Percentiles rank a stretch among this genome's conserved stretches.
Evolutionary conservation across 805 yeast genomes (phyloP).

Genomic region (Aciculoconidium aculeatum): DNA sequence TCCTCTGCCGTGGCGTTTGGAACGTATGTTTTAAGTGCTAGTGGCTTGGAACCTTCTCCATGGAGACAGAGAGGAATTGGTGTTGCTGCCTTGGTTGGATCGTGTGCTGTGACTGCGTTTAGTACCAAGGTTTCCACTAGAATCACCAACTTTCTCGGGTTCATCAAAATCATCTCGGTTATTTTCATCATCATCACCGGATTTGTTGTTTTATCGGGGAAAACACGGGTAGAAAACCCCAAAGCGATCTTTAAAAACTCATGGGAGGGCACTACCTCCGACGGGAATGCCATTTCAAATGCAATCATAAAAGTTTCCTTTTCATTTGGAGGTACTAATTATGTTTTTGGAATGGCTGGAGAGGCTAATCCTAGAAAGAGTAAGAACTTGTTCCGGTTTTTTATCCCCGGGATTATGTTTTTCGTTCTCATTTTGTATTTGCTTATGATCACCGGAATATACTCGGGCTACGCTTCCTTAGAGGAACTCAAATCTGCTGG

Average conservation of each 20-base stretch:
- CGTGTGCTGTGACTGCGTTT: conserved; percentile 15
- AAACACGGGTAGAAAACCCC: conserved; percentile 27
- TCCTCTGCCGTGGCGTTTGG: conserved; percentile 36
- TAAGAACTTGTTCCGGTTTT: conserved; percentile 18
- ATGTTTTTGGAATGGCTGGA: conserved; percentile 34
- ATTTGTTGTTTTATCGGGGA: conserved; percentile 31
- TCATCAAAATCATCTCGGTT: conserved; percentile 27
- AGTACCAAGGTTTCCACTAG: conserved; percentile 25
- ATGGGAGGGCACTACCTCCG: conserved; percentile 35
- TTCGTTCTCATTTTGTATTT: conserved; percentile 27
- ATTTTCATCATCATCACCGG: conserved; percentile 30
- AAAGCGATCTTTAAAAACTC: conserved; percentile 30
- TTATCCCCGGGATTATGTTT: conserved; percentile 27
- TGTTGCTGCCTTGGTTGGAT: conserved; percentile 23
- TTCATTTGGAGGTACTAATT: conserved; percentile 36
- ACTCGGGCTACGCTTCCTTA: conserved; percentile 18
- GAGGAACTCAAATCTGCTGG: conserved; percentile 23
- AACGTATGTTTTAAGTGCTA: conserved; percentile 27
- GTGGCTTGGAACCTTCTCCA: conserved; percentile 19
- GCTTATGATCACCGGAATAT: conserved; percentile 27
- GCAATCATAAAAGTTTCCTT: conserved; percentile 41
- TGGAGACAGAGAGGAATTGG: conserved; percentile 36
- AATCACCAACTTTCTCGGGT: conserved; percentile 28
- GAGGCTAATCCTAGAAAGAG: conserved; percentile 22
- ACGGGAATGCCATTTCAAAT: conserved; percentile 37